These are phyloP conservation scores for Diplodia seriata DNA, from an alignment of 2,329 filamentous ascomycete species.

Conservation along the genomic window DNA sequence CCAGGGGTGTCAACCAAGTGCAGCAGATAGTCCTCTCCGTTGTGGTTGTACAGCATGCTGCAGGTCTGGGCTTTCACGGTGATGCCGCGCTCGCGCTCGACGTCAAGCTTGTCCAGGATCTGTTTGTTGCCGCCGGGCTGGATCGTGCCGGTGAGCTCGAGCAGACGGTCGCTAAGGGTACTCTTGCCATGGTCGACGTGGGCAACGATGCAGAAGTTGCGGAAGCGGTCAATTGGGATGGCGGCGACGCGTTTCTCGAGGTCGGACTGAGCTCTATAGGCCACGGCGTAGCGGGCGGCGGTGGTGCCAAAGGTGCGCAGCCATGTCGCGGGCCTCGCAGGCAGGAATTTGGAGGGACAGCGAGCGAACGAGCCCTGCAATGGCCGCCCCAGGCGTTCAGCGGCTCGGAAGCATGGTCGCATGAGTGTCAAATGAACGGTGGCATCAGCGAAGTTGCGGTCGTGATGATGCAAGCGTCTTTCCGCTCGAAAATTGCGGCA, in stretches of 20 bases:
- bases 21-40: conserved; percentile 86
- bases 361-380: conserved; percentile 41
- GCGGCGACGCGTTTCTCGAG: conserved; percentile 71
- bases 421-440: conserved; percentile 45
- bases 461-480: not conserved
- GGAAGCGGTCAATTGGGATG: conserved; percentile 79
- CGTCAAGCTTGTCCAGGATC: conserved; percentile 94
- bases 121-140: conserved; percentile 86
- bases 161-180: conserved; percentile 87
- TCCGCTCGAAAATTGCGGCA: conserved; percentile 25
- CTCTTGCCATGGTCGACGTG: conserved; percentile 99
- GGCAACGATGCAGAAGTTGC: conserved; percentile 98
- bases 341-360: conserved; percentile 37
- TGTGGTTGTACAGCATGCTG: conserved; percentile 92
- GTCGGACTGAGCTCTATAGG: conserved; percentile 53
- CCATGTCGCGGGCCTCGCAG: conserved; percentile 30
- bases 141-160: conserved; percentile 95
- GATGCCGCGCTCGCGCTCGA: conserved; percentile 94
- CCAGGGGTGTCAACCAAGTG: conserved; percentile 97
- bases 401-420: conserved; percentile 58
- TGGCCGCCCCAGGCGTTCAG: conserved; percentile 50
- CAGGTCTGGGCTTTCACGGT: conserved; percentile 99
- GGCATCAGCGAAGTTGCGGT: conserved; percentile 28
- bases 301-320: conserved; percentile 39
- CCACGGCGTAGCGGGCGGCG: conserved; percentile 45